Evolutionary conservation across 2,329 filamentous ascomycete species (phyloP).

Genomic region (Coniosporium tulheliwenetii): DNA sequence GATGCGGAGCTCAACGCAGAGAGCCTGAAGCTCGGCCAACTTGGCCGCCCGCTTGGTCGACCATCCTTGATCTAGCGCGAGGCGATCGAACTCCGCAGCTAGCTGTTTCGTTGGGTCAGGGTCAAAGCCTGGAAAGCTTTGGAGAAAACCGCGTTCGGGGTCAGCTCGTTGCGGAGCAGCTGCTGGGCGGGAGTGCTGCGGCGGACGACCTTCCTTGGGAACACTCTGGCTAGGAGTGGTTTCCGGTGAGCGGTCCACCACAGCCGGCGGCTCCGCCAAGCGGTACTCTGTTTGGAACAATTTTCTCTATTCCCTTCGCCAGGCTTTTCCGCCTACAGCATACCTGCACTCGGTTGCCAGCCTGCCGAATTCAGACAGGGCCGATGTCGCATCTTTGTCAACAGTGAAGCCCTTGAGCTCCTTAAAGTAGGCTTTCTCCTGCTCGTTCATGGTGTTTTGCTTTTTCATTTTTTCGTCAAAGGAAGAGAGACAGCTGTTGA

Average conservation of each 20-base stretch:
- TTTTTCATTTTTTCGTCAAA: too few species aligned
- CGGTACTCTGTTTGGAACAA: not conserved
- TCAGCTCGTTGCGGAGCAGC: too few species aligned
- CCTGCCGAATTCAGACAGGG: not conserved
- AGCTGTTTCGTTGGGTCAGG: not conserved
- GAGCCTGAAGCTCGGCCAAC: slow-evolving; percentile 3
- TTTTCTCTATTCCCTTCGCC: not conserved
- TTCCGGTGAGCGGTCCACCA: not conserved
- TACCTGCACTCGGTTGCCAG: not conserved
- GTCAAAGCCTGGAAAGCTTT: not conserved
- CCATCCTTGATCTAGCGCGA: not conserved
- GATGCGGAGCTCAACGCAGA: slow-evolving; percentile 4
- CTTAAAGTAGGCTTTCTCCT: too few species aligned
- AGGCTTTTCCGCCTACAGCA: not conserved
- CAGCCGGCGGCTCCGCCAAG: too few species aligned
- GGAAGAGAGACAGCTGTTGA: too few species aligned
- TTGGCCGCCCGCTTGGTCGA: not conserved
- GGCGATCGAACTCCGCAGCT: not conserved
- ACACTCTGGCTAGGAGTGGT: not conserved
- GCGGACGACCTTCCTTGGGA: too few species aligned
- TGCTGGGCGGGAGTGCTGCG: too few species aligned
- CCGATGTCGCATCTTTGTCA: too few species aligned
- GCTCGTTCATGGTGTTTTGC: too few species aligned
- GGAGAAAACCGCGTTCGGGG: not conserved
- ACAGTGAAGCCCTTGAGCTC: too few species aligned